Evolutionary conservation across 2,329 filamentous ascomycete species (phyloP), one percentile per base, ranked within the genome.

Genomic region (Scedosporium apiospermum): DNA sequence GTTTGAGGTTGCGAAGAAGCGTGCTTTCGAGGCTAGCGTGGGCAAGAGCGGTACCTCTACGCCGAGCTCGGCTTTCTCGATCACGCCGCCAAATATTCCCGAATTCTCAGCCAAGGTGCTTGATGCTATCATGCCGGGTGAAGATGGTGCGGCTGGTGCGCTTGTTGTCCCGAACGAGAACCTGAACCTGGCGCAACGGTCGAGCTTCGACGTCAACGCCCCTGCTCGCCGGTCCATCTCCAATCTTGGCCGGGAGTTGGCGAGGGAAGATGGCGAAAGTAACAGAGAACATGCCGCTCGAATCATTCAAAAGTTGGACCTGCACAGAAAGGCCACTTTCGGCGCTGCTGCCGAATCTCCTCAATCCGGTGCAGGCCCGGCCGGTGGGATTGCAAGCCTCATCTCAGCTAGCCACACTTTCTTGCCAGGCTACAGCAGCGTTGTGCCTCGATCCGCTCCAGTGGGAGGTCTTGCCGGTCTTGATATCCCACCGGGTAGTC

Each of bases 1-100:
- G 0, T 97, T 99, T 68, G 93, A 99, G 68, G 85, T 93, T 16
- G 93, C 93, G 61, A 99, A 99, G 76, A 91, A 93, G 68, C 91
- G 89, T 71, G 93, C 93, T 0, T 84, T 99, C 58, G 91, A 98
- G 71, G 88, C 82, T 16, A 88, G 80, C 69, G 82, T 86, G 66
- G 80, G 78, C 38, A 77, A 80, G 60, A 80, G 80, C 58, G 78
- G 72, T 62, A 76, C 73, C 23, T 72, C 77, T 2, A 71, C 82
- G 4, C 75, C 78, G 4, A 80, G 81, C 68, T 86, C 93, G 61
- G 95, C 95, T 12, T 99, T 98, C 75, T 89, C 93, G 6, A 96
- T 99, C 67, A 95, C 90, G 3, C 89, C 92, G 7, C 91, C 95
- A 14, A 87, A 89, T 34, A 88, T 93, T 5, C 90, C 92, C 0